These are phyloP conservation scores for Blastocystis hominis DNA, from an alignment of 352 stramenopile genomes.

Conservation along the genomic window DNA sequence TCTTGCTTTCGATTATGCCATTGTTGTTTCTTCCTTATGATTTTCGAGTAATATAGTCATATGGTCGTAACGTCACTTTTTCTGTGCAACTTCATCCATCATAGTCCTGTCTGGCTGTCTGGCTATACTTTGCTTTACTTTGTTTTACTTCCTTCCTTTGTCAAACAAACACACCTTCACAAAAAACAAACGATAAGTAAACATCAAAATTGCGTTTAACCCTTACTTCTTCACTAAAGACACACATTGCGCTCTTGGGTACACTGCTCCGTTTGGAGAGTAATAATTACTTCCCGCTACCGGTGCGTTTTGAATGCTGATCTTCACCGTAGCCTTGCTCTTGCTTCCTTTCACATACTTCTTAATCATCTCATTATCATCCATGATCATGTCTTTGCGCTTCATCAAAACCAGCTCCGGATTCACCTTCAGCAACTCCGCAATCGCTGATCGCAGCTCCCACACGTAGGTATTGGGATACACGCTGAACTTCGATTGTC, in stretches of 20 bases:
- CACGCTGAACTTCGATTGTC: neutral
- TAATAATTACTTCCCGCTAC: constrained; percentile 12
- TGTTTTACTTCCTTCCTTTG: too few relatives aligned
- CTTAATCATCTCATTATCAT: neutral
- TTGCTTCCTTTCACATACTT: neutral
- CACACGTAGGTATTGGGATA: constrained; percentile 9
- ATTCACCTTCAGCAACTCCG: neutral
- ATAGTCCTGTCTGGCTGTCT: too few relatives aligned
- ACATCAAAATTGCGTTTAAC: too few relatives aligned
- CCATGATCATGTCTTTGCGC: neutral
- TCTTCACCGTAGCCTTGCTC: neutral
- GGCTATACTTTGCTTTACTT: too few relatives aligned
- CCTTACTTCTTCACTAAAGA: too few relatives aligned
- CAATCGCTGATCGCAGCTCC: neutral
- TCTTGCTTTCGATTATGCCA: too few relatives aligned
- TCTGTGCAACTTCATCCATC: too few relatives aligned
- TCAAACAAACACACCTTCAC: too few relatives aligned
- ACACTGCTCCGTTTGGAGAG: neutral
- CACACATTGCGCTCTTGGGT: neutral
- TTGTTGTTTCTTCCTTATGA: too few relatives aligned
- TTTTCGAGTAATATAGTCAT: too few relatives aligned
- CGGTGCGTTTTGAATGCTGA: neutral
- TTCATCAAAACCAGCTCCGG: neutral
- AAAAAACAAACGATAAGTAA: too few relatives aligned
- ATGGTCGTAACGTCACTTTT: too few relatives aligned